phyloP scores from a whole-genome alignment of 2,329 filamentous ascomycete species.

The Neurospora sp. region DNA sequence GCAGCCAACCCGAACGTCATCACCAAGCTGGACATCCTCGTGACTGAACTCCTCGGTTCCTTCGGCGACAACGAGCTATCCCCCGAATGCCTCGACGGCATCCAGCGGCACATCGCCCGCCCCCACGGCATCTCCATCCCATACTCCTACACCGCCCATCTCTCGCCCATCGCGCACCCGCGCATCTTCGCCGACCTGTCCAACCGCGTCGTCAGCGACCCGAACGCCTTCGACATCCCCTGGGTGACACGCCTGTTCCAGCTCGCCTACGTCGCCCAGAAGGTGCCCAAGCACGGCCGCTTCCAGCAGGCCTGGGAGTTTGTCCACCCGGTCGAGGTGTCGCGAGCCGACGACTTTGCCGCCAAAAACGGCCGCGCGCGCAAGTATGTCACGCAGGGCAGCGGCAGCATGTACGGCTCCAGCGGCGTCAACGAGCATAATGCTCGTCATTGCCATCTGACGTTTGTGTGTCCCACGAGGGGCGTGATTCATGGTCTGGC shows the following conservation, averaged over 20 bases:
- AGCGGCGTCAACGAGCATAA: constrained; percentile 89
- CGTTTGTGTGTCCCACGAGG: constrained; percentile 67
- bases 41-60: constrained; percentile 88
- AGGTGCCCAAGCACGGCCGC: constrained; percentile 44
- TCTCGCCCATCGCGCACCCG: constrained; percentile 85
- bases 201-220: constrained; percentile 49
- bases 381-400: constrained; percentile 51
- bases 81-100: constrained; percentile 87
- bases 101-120: constrained; percentile 75
- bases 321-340: constrained; percentile 56
- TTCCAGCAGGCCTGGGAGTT: constrained; percentile 78
- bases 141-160: constrained; percentile 81
- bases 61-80: constrained; percentile 97
- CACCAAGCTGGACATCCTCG: constrained; percentile 75
- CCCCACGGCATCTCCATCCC: constrained; percentile 88
- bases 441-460: constrained; percentile 64
- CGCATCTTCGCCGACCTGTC: constrained; percentile 75
- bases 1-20: constrained; percentile 28
- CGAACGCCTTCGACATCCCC: constrained; percentile 75
- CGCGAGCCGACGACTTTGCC: constrained; percentile 23
- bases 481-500: constrained; percentile 85
- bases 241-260: constrained; percentile 92
- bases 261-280: constrained; percentile 72
- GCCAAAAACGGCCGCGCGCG: constrained; percentile 46
- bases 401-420: constrained; percentile 63